Base-by-base conservation (phyloP, 306 rosid genomes). In the Dalbergia oliveri region DNA sequence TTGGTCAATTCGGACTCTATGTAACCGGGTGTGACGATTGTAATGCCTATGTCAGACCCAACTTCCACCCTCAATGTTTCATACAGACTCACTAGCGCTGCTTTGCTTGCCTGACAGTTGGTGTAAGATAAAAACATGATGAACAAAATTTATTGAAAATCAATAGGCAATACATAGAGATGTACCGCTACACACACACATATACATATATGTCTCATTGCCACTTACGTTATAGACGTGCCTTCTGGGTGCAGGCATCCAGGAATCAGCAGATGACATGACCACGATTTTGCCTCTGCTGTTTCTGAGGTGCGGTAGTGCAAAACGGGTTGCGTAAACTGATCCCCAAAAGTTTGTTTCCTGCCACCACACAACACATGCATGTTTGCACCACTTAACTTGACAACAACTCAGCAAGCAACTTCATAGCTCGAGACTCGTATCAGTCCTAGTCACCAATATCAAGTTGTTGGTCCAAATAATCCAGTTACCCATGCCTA, bases 271-370 rank as follows among this genome's bases (percentile, higher is more conserved):
- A 1, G 97, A 87, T 34, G 98, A 88, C 21, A 91, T 54, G 11
- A 44, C 94, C 53, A 91, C 86, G 4, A 94, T 90, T 80, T 88
- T 91, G 45, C 97, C 98, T 75, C 39, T 78, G 72, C 84, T 83
- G 9, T 79, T 64, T 67, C 64, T 88, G 0, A 91, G 88, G 60
- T 91, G 86, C 11, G 90, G 91, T 71, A 89, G 43, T 13, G 94
- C 88, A 37, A 85, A 82, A 35, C 68, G 86, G 4, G 96, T 93
- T 1, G 86, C 66, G 72, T 89, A 86, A 5, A 88, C 88, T 13
- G 94, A 79, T 39, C 96, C 97, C 98, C 98, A 91, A 81, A 89
- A 94, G 71, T 94, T 94, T 26, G 90, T 91, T 3, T 90, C 98
- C 97, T 91, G 76, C 1, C 1, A 15, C 12, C 16, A 33, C 35